phyloP scores from a whole-genome alignment of 139 green algal genomes.

The Spirogloea muscicola region DNA sequence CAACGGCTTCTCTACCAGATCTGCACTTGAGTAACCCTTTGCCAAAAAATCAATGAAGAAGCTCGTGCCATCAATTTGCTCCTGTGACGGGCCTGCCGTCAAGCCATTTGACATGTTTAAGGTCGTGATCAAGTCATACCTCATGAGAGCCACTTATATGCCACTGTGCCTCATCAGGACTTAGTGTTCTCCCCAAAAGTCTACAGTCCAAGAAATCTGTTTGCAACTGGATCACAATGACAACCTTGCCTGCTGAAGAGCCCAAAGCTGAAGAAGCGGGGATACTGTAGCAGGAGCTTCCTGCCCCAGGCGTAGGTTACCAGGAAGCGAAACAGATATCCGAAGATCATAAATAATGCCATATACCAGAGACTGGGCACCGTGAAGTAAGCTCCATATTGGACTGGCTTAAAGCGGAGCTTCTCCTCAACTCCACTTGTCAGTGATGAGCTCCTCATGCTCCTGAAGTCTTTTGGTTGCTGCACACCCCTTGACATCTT shows the following conservation, averaged over 20 bases:
- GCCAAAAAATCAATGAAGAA: slow-evolving; percentile 15
- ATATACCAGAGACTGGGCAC: slow-evolving; percentile 11
- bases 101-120: not conserved
- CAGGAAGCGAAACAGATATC: slow-evolving; percentile 4
- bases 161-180: not conserved
- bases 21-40: slow-evolving; percentile 12
- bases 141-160: not conserved
- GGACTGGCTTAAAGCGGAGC: slow-evolving; percentile 10
- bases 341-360: slow-evolving; percentile 24
- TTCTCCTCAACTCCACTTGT: not conserved
- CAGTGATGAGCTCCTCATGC: slow-evolving; percentile 7
- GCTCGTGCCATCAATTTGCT: slow-evolving; percentile 10
- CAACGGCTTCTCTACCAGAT: not conserved
- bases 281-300: slow-evolving; percentile 30
- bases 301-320: slow-evolving; percentile 1
- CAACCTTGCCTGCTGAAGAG: slow-evolving; percentile 37
- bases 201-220: not conserved
- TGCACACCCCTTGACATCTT: not conserved
- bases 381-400: slow-evolving; percentile 41
- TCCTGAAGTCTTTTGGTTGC: not conserved
- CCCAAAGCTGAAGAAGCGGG: slow-evolving; percentile 26
- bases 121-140: not conserved
- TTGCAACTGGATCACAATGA: not conserved
- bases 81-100: slow-evolving; percentile 22
- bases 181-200: not conserved